Evolutionary conservation across 2,329 filamentous ascomycete species (phyloP), one percentile per base, ranked within the genome.

Genomic region (Pseudogymnoascus sp.): DNA sequence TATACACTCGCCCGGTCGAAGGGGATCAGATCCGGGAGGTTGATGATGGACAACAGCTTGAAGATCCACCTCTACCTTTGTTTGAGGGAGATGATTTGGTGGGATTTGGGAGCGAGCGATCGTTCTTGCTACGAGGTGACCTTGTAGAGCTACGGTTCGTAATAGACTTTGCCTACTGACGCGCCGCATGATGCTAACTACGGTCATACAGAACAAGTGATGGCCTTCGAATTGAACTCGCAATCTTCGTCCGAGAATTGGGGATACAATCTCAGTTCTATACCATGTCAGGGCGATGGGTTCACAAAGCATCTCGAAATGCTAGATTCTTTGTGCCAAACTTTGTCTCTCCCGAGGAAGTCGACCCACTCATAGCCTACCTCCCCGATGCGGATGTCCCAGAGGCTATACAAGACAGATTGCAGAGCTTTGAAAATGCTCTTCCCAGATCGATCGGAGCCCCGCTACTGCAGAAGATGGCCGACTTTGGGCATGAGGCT

Each of bases 201-300:
- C 10, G 19, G n/a, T 11, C 23, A 60, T 25, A 28, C 60, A 72
- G 71, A 13, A 63, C 64, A 16, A 11, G 23, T 21, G 66, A 66
- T 39, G 60, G 61, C 37, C 63, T 62, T 25, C 36, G 63, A 21
- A 68, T 64, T 25, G 72, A 80, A 13, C 72, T 84, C 57, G 81
- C 78, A 4, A 78, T 84, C 28, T 83, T 78, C 66, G 74, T 83
- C 3, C 77, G 78, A 57, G 73, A 78, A 45, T 41, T 81, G 21
- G 73, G 72, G 1, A 67, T 36, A 3, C 69, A 75, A 28, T 75
- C 73, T 37, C 81, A 84, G 64, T 81, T 81, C 69, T 80, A 80
- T 69, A 79, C 78, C 6, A 77, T 80, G 69, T 75, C 78, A 61
- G 82, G 82, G 8, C 76, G 75, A 65, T 83, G 81, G 80, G 65